Evolutionary conservation across 2,329 filamentous ascomycete genomes (phyloP).

Genomic region (Penicillium thymicola): DNA sequence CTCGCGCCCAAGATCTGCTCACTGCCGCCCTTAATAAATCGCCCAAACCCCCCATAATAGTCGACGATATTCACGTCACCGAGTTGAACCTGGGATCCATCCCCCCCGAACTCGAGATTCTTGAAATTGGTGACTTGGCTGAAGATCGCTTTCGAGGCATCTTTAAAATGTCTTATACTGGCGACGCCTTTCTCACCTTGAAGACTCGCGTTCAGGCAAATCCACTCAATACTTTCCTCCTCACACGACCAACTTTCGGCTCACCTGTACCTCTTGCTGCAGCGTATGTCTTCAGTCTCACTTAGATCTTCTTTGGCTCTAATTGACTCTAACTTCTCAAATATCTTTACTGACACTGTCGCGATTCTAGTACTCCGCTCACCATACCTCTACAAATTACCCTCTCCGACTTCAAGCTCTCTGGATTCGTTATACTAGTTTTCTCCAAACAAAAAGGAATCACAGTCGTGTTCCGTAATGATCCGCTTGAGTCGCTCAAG

Average conservation of each 20-base stretch:
- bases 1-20: constrained; percentile 86
- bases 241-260: constrained; percentile 85
- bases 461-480: constrained; percentile 95
- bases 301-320: background rate
- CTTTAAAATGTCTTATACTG: constrained; percentile 98
- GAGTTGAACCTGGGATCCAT: constrained; percentile 95
- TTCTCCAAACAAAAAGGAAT: constrained; percentile 97
- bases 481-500: constrained; percentile 94
- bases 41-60: constrained; percentile 96
- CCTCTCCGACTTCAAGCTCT: constrained; percentile 89
- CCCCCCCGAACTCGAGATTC: constrained; percentile 89
- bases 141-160: constrained; percentile 97
- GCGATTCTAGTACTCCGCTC: constrained; percentile 61
- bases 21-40: constrained; percentile 96
- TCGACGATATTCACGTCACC: constrained; percentile 97
- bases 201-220: constrained; percentile 98
- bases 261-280: constrained; percentile 90
- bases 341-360: constrained; percentile 10
- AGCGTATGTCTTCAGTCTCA: constrained; percentile 45
- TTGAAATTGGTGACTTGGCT: constrained; percentile 95
- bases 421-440: constrained; percentile 94
- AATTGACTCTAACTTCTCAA: background rate
- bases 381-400: constrained; percentile 98
- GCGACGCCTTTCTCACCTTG: constrained; percentile 90
- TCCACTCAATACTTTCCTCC: constrained; percentile 91